Percentiles rank a stretch among this genome's conserved stretches.
Conservation (phyloP, 169 alveolate genomes). For the Plasmodium yoelii region DNA sequence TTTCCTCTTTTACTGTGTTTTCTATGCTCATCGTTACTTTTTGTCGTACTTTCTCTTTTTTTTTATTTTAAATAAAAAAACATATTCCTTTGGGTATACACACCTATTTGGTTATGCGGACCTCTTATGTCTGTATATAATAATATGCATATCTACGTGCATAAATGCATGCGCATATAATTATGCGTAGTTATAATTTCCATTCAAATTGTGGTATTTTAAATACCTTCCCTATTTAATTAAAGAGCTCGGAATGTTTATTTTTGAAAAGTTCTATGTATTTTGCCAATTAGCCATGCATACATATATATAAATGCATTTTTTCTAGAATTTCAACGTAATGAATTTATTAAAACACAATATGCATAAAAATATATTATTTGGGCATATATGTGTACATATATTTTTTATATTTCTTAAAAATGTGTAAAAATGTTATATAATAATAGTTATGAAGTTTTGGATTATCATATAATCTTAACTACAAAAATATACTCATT, state of each 20-base stretch:
- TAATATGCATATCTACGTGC: conserved; percentile 5
- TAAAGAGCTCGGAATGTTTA: not conserved
- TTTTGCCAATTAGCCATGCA: not conserved
- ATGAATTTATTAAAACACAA: not conserved
- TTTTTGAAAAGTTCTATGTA: not conserved
- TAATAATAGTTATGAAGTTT: too few species aligned
- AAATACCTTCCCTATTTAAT: not conserved
- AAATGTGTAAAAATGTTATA: too few species aligned
- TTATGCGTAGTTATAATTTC: not conserved
- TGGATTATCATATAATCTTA: too few species aligned
- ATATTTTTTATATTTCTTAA: too few species aligned
- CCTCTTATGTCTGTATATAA: conserved; percentile 9
- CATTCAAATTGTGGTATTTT: not conserved
- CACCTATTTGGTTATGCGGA: not conserved
- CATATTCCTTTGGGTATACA: not conserved
- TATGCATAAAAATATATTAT: not conserved
- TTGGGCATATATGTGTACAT: not conserved
- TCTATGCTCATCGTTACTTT: not conserved
- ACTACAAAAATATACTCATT: too few species aligned
- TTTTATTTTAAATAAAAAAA: conserved; percentile 3
- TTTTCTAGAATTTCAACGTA: not conserved
- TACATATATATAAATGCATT: conserved; percentile 6
- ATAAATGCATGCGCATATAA: not conserved
- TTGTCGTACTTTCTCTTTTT: not conserved
- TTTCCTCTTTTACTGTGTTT: not conserved